Evolutionary conservation across 163 green algal species (phyloP).

Genomic region (Chlorella variabilis): DNA sequence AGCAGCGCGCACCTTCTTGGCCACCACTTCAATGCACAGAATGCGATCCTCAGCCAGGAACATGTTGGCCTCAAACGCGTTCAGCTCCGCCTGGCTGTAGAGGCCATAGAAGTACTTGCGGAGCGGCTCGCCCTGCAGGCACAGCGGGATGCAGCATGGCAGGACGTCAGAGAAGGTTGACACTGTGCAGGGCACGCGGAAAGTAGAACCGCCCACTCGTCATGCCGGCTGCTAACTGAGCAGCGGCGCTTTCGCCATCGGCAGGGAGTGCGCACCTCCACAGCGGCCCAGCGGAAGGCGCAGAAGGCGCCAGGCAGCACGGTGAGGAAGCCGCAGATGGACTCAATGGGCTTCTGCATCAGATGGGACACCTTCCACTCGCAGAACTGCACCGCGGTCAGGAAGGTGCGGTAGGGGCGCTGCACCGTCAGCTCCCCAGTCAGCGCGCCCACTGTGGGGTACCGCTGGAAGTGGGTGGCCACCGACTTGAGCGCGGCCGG

Average conservation of each 20-base stretch:
- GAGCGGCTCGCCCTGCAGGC: conserved; percentile 48
- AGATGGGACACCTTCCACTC: conserved; percentile 59
- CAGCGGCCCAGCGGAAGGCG: conserved; percentile 51
- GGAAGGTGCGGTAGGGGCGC: conserved; percentile 51
- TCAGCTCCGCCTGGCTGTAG: conserved; percentile 57
- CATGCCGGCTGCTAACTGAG: no score
- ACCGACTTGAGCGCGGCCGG: conserved; percentile 38
- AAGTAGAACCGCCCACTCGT: no score
- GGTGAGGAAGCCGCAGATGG: conserved; percentile 55
- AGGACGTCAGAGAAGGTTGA: no score
- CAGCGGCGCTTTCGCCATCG: no score
- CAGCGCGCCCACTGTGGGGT: conserved; percentile 47
- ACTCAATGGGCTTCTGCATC: conserved; percentile 55
- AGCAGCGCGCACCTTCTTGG: conserved; percentile 47
- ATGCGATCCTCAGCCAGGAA: conserved; percentile 56
- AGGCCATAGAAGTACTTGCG: conserved; percentile 57
- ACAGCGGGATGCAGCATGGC: background rate
- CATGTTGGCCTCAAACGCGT: conserved; percentile 61
- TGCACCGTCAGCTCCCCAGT: conserved; percentile 54
- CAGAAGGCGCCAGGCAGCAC: conserved; percentile 55
- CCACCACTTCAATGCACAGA: conserved; percentile 55
- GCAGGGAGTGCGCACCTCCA: conserved; percentile 34
- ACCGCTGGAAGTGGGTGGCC: conserved; percentile 48
- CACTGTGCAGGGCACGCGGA: no score
- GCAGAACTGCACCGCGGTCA: conserved; percentile 54